These are phyloP conservation scores for Citrus cavaleriei DNA, from an alignment of 345 rosid species.

Conservation along the genomic window DNA sequence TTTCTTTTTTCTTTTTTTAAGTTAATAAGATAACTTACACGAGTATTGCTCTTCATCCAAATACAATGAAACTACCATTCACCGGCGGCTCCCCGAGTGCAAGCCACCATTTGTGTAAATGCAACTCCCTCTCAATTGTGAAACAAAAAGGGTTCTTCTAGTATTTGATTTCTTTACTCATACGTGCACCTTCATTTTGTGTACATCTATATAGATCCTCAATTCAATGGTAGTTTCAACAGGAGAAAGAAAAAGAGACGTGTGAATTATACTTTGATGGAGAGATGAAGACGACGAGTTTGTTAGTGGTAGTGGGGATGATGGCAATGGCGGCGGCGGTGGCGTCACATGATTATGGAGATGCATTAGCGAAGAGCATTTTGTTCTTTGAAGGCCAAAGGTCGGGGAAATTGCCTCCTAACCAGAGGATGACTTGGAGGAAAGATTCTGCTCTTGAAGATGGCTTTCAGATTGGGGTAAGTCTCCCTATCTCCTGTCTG, in stretches of 20 bases:
- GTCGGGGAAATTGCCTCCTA: constrained; percentile 50
- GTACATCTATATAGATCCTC: background rate
- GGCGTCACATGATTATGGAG: constrained; percentile 45
- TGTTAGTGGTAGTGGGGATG: no score
- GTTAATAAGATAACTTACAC: background rate
- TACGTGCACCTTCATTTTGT: background rate
- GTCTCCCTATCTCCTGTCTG: background rate
- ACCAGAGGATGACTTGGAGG: constrained; percentile 57
- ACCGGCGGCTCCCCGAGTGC: background rate
- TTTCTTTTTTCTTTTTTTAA: background rate
- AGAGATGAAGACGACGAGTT: background rate
- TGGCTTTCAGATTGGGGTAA: constrained; percentile 39
- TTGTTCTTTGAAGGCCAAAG: constrained; percentile 75
- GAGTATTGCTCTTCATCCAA: constrained; percentile 4
- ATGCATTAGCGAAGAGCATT: constrained; percentile 56
- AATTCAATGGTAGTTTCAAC: no score
- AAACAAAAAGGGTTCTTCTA: background rate
- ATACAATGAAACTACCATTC: constrained; percentile 3
- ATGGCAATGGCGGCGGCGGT: background rate
- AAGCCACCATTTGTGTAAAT: background rate
- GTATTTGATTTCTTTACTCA: background rate
- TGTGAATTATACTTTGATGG: background rate
- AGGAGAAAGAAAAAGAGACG: background rate
- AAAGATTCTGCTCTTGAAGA: constrained; percentile 57
- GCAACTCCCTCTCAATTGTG: background rate